Percentiles rank a stretch among this genome's conserved stretches.
Conservation (phyloP, 2,329 filamentous ascomycete genomes). For the Lachnellula arida region DNA sequence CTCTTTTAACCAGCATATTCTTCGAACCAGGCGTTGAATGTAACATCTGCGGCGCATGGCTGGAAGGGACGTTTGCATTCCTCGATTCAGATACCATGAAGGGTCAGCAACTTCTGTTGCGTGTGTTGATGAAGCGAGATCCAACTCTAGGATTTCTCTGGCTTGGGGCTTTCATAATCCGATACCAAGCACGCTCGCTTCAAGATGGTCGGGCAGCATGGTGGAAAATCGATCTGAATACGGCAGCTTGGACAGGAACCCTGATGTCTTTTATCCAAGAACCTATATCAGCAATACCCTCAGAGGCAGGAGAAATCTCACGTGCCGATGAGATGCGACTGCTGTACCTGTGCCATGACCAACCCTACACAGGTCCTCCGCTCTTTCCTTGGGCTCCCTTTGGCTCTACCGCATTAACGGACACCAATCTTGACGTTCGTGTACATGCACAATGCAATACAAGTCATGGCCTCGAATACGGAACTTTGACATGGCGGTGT, state of each 20-base stretch:
- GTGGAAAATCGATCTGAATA: constrained; percentile 20
- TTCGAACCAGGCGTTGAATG: constrained; percentile 18
- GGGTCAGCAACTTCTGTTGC: no score
- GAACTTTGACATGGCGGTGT: constrained; percentile 17
- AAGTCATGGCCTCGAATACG: constrained; percentile 17
- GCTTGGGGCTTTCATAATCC: no score
- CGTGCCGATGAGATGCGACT: constrained; percentile 23
- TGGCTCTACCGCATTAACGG: constrained; percentile 16
- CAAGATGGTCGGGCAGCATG: constrained; percentile 16
- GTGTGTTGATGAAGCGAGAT: no score
- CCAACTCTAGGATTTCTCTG: no score
- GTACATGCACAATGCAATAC: constrained; percentile 16
- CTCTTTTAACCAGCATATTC: constrained; percentile 21
- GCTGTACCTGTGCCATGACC: constrained; percentile 20
- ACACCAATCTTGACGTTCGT: constrained; percentile 21
- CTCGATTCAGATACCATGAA: no score
- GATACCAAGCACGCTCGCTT: neutral
- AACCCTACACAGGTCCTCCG: constrained; percentile 13
- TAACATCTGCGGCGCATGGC: constrained; percentile 3
- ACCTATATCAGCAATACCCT: constrained; percentile 12
- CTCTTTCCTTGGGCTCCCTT: constrained; percentile 22
- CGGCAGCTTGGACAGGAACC: constrained; percentile 24
- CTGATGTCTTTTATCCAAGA: constrained; percentile 24
- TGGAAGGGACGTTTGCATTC: no score
- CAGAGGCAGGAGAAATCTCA: constrained; percentile 13